Base-by-base conservation (phyloP, 768 basidiomycete genomes). In the Suillus hirtellus region DNA sequence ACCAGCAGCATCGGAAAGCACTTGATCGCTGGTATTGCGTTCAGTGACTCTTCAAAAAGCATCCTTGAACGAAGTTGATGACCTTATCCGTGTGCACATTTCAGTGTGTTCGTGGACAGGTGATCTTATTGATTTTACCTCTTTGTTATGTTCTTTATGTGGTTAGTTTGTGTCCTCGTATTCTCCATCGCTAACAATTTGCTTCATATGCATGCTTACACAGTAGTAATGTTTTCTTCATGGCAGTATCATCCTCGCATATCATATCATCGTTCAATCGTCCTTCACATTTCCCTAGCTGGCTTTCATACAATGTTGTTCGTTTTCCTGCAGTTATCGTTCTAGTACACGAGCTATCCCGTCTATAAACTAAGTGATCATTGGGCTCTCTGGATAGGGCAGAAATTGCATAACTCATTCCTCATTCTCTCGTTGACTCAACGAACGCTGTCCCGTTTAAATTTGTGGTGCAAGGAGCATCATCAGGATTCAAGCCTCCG, bases 181-280 rank as follows among this genome's bases (percentile, higher is more conserved):
- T 58, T 58, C 55, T 58, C 56, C 38, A 27, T 58, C 40, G 24
- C 56, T 37, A 58, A 58, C 38, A 58, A 42, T 58, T 58, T 58
- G 24, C 56, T 58, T 42, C 56, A 40, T 42, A 58, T 40, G 38
- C 56, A 58, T 27, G 17, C 27, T 40, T 31, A 58, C 38, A 42
- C 55, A 47, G 21, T 47, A 58, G 17, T 58, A 42, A 42, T 27
- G 40, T 42, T 42, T 58, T 58, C 40, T 31, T 27, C 56, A 58
- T 8, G 10, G 40, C 56, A 58, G 40, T 42, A 58, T 42, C 56
- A 58, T 58, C 56, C 56, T 58, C 56, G 56, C 56, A 58, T 58
- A 58, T 42, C 56, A 27, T 58, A 27, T 58, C 24, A 58, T 58
- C 24, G 56, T 42, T 58, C 56, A 24, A 42, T 42, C 17, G 56